Conservation (phyloP, 495 filamentous ascomycete species). For the Durotheca rogersii region DNA sequence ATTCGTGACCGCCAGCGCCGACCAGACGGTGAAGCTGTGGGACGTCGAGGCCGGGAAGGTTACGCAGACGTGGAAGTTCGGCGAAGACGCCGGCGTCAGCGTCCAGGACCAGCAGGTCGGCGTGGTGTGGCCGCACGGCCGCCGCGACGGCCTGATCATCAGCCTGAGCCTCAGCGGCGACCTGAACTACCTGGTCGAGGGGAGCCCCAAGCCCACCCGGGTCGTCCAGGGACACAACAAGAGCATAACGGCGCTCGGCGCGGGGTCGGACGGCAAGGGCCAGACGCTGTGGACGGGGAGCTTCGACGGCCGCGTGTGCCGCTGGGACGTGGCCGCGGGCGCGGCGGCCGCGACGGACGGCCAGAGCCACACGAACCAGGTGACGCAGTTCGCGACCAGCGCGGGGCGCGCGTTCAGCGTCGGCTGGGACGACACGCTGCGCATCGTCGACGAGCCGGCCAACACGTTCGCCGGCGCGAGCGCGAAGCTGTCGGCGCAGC, state of each 20-base stretch:
- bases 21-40: constrained; percentile 88
- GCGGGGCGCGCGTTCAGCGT: constrained; percentile 72
- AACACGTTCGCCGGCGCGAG: constrained; percentile 51
- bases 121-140: constrained; percentile 84
- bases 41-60: constrained; percentile 78
- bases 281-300: constrained; percentile 81
- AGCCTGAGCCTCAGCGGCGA: constrained; percentile 85
- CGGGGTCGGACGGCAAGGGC: constrained; percentile 47
- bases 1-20: constrained; percentile 89
- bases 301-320: constrained; percentile 82
- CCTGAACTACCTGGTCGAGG: constrained; percentile 81
- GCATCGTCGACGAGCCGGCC: constrained; percentile 64
- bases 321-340: constrained; percentile 75
- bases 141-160: constrained; percentile 83
- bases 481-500: constrained; percentile 51
- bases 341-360: constrained; percentile 69
- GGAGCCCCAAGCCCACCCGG: constrained; percentile 63
- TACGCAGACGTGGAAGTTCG: constrained; percentile 80
- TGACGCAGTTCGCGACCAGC: constrained; percentile 69
- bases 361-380: constrained; percentile 75
- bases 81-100: constrained; percentile 72
- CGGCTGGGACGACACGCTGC: constrained; percentile 93
- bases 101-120: constrained; percentile 89
- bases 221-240: constrained; percentile 92
- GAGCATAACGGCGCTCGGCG: constrained; percentile 74